Percentiles rank a stretch among this genome's conserved stretches.
Evolutionary conservation across 176 grass and related monocot genomes (phyloP).

Genomic region (Elymus sibiricus): DNA sequence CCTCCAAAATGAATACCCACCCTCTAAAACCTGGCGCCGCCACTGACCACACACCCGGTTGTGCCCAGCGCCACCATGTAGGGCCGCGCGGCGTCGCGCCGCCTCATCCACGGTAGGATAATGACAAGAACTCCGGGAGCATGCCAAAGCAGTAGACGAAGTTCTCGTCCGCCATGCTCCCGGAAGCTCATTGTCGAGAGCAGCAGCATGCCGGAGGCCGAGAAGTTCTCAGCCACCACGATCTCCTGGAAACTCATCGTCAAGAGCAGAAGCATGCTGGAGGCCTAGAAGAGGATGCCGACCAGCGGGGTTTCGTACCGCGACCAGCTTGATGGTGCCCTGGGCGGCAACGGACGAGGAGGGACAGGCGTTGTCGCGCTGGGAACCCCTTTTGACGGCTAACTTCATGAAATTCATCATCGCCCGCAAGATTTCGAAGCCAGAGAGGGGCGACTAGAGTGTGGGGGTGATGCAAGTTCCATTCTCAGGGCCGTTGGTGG

Average conservation of each 20-base stretch:
- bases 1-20: no score
- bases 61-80: slow-evolving; percentile 39
- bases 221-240: slow-evolving; percentile 20
- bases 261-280: neutral
- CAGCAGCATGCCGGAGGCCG: no score
- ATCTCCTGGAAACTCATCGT: slow-evolving; percentile 65
- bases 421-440: no score
- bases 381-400: no score
- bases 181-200: no score
- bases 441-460: no score
- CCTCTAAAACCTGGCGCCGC: no score
- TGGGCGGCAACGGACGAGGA: no score
- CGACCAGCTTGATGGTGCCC: neutral
- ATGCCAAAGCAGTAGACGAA: slow-evolving; percentile 26
- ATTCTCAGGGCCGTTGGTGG: no score
- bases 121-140: slow-evolving; percentile 17
- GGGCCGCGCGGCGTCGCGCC: slow-evolving; percentile 26
- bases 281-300: neutral
- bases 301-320: neutral
- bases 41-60: neutral
- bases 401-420: no score
- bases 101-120: slow-evolving; percentile 34
- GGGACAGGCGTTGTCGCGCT: rapidly evolving
- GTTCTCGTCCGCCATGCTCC: slow-evolving; percentile 14
- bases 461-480: no score